Conservation (phyloP, 108 stramenopile species). For the Cyclotella baltica region DNA sequence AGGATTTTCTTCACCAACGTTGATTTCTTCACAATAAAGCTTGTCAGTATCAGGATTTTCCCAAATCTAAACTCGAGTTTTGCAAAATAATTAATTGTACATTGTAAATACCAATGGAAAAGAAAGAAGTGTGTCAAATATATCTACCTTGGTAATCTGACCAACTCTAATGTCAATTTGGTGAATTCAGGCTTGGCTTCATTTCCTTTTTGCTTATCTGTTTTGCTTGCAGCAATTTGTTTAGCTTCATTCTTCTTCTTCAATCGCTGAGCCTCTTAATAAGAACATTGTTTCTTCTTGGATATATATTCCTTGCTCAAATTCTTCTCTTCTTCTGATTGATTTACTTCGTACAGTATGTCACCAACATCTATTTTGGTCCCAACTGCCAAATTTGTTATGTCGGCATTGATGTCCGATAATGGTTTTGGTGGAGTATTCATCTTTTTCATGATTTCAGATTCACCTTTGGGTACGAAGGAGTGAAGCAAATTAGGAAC, state of each 20-base stretch:
- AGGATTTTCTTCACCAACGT: constrained; percentile 84
- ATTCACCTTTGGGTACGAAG: constrained; percentile 87
- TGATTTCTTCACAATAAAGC: constrained; percentile 93
- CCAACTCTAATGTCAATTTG: constrained; percentile 92
- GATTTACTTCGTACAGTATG: constrained; percentile 75
- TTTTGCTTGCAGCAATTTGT: constrained; percentile 61
- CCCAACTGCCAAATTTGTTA: constrained; percentile 73
- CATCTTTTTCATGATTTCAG: constrained; percentile 89
- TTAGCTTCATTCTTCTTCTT: constrained; percentile 89
- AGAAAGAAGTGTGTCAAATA: background rate
- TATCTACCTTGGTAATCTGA: constrained; percentile 75
- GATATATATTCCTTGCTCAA: constrained; percentile 61
- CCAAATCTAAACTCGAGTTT: constrained; percentile 69
- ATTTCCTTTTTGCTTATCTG: constrained; percentile 48
- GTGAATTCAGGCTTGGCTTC: constrained; percentile 84
- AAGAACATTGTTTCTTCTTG: constrained; percentile 78
- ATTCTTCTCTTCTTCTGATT: constrained; percentile 73
- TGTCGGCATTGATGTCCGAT: constrained; percentile 56
- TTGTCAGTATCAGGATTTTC: constrained; percentile 92
- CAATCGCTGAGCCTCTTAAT: constrained; percentile 76
- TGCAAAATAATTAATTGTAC: background rate
- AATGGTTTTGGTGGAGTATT: constrained; percentile 75
- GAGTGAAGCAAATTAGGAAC: constrained; percentile 92
- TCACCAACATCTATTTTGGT: constrained; percentile 76
- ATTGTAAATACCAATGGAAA: background rate